phyloP scores from a whole-genome alignment of 805 yeast species.

The Wickerhamomyces sydowiorum region DNA sequence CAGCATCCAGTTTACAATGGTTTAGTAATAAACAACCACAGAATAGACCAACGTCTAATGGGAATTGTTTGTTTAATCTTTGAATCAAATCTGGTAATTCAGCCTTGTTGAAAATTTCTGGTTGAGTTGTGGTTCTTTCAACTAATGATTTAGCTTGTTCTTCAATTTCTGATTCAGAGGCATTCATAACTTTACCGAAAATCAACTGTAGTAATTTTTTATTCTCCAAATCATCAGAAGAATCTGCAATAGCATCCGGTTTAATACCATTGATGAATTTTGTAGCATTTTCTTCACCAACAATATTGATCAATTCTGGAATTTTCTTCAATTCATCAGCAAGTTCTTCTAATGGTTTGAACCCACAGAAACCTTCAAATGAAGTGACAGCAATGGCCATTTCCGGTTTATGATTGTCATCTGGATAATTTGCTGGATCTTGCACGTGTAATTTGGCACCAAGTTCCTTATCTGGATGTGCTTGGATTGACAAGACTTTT shows the following conservation, averaged over 20 bases:
- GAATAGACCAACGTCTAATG: slow-evolving; percentile 89
- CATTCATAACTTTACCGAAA: slow-evolving; percentile 80
- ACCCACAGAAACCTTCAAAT: slow-evolving; percentile 97
- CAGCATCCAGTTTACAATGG: slow-evolving; percentile 75
- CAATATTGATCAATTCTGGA: slow-evolving; percentile 70
- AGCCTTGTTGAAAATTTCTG: slow-evolving; percentile 46
- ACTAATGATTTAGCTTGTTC: slow-evolving; percentile 61
- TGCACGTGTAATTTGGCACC: slow-evolving; percentile 68
- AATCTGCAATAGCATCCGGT: slow-evolving; percentile 34
- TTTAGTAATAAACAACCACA: slow-evolving; percentile 92
- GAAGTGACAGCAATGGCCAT: slow-evolving; percentile 97
- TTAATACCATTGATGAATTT: slow-evolving; percentile 36
- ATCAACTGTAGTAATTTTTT: slow-evolving; percentile 65
- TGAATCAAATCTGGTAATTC: slow-evolving; percentile 68
- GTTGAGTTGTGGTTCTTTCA: slow-evolving; percentile 51
- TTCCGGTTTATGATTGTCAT: slow-evolving; percentile 98
- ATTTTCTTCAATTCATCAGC: slow-evolving; percentile 60
- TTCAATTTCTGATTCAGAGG: slow-evolving; percentile 54
- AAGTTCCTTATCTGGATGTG: slow-evolving; percentile 91
- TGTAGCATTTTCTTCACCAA: slow-evolving; percentile 51
- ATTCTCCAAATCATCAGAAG: slow-evolving; percentile 50
- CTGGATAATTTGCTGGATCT: slow-evolving; percentile 95
- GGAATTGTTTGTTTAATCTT: slow-evolving; percentile 82
- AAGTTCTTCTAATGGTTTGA: slow-evolving; percentile 82
- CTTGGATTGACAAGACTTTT: slow-evolving; percentile 93